A percentile compares a stretch with the other conserved stretches of the same genome.
Evolutionary conservation across 148 eudicot species (phyloP).

Genomic region (Chenopodium formosanum): DNA sequence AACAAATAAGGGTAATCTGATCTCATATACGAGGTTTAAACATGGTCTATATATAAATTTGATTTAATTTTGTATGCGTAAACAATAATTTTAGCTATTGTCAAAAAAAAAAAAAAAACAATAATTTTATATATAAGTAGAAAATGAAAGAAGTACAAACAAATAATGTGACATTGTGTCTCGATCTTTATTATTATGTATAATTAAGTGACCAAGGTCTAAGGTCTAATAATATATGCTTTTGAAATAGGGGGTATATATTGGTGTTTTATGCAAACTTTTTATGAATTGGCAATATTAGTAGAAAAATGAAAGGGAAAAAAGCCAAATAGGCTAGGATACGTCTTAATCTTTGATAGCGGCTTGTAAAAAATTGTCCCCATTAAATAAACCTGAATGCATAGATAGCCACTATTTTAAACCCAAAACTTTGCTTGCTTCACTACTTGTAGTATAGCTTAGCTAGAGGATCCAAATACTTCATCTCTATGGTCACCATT

Average conservation of each 20-base stretch:
- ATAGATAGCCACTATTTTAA: conserved; percentile 21
- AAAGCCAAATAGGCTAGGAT: neutral
- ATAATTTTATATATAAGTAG: neutral
- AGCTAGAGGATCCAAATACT: neutral
- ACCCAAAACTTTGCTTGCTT: neutral
- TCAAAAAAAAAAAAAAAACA: too few relatives aligned
- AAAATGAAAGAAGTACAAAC: neutral
- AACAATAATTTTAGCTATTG: neutral
- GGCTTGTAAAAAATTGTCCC: conserved; percentile 9
- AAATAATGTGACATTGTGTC: neutral
- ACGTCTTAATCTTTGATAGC: conserved; percentile 21
- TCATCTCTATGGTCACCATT: conserved; percentile 4
- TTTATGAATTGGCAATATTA: conserved; percentile 1
- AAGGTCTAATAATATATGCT: neutral
- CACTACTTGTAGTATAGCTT: neutral
- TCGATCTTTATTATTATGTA: neutral
- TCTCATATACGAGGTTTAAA: too few relatives aligned
- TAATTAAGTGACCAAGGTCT: neutral
- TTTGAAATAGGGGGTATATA: conserved; percentile 15
- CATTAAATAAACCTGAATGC: conserved; percentile 1
- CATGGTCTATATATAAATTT: too few relatives aligned
- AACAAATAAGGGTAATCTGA: too few relatives aligned
- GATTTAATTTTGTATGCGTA: too few relatives aligned
- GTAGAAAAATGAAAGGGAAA: neutral
- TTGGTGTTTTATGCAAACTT: conserved; percentile 9